A percentile compares a stretch with the other conserved stretches of the same genome.
Conservation (phyloP, 768 basidiomycete species). For the Sporobolomyces phaffii region DNA sequence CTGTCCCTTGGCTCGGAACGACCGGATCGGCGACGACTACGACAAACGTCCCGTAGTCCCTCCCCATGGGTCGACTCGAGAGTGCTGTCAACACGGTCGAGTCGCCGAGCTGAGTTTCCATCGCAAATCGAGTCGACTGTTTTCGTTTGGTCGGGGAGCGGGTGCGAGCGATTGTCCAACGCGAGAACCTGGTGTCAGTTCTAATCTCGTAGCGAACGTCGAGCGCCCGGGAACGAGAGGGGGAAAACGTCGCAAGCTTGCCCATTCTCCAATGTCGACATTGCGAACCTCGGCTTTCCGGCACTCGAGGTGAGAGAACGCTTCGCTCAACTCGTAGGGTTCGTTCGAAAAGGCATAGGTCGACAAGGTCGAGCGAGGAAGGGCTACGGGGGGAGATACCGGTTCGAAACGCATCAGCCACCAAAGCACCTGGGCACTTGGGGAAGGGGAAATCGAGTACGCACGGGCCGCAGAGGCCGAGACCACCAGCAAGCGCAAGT, state of each 20-base stretch:
- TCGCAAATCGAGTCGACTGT: neutral
- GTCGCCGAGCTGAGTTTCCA: neutral
- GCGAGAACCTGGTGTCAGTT: too few species aligned
- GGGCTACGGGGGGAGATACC: too few species aligned
- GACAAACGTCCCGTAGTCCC: neutral
- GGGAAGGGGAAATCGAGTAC: neutral
- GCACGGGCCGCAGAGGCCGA: neutral
- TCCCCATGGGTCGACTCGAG: neutral
- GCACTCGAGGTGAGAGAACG: constrained; percentile 10
- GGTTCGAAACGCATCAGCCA: too few species aligned
- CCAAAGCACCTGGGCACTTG: too few species aligned
- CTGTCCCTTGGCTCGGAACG: neutral
- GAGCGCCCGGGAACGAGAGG: too few species aligned
- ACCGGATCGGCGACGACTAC: neutral
- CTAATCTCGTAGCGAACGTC: too few species aligned
- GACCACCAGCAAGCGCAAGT: constrained; percentile 25
- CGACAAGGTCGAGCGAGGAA: neutral
- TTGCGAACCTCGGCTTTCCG: neutral
- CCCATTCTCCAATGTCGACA: constrained; percentile 16
- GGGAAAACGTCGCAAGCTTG: neutral
- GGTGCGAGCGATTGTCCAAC: too few species aligned
- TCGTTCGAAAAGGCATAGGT: neutral
- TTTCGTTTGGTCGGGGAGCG: too few species aligned
- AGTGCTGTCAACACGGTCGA: neutral
- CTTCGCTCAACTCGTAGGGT: neutral